Evolutionary conservation across 441 rosid genomes (phyloP).

Genomic region (Rhodomyrtus psidioides): DNA sequence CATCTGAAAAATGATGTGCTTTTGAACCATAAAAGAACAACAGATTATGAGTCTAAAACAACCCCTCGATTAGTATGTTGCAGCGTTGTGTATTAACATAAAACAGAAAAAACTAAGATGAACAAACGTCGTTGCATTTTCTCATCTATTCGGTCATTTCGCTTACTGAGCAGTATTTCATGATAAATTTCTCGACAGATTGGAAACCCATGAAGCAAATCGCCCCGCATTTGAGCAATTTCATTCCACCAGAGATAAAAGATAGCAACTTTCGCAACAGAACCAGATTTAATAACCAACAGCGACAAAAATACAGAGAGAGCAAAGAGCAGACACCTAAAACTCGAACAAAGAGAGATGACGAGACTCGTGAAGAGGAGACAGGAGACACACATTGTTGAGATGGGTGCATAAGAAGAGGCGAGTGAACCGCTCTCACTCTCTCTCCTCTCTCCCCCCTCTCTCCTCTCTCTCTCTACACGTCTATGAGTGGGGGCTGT

Average conservation of each 20-base stretch:
- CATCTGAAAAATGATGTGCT: background rate
- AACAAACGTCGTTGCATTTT: background rate
- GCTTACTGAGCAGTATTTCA: background rate
- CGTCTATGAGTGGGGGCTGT: background rate
- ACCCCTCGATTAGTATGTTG: background rate
- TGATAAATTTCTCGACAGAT: background rate
- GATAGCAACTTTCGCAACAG: background rate
- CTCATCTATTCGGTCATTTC: background rate
- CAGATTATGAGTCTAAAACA: background rate
- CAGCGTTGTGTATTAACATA: background rate
- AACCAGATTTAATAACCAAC: background rate
- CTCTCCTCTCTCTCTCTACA: background rate
- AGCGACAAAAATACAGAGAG: background rate
- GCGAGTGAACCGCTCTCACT: background rate
- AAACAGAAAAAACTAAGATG: background rate
- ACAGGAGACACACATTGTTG: background rate
- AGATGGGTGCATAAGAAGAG: background rate
- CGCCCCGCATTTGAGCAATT: background rate
- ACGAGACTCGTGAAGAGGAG: background rate
- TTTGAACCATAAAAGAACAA: background rate
- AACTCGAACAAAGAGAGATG: background rate
- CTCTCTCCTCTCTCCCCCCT: background rate
- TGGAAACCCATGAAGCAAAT: background rate
- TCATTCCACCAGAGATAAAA: background rate
- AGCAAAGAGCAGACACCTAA: background rate